Evolutionary conservation across 208 protist genomes (phyloP).

Genomic region (Leishmania amazonensis): DNA sequence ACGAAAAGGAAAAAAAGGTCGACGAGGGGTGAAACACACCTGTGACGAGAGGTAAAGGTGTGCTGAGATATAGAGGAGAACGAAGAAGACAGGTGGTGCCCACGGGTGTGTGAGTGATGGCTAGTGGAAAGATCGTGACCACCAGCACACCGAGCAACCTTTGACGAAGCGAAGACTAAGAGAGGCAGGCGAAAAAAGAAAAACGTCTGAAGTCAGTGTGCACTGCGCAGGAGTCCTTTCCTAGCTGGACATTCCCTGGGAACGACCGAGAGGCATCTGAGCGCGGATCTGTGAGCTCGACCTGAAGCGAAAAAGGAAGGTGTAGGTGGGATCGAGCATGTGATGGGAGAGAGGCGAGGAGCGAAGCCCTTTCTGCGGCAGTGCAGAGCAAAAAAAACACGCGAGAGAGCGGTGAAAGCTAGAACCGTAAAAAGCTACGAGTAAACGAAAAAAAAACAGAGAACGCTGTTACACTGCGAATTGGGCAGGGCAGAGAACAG

Average conservation of each 20-base stretch:
- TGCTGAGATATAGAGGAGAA: not conserved
- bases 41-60: not conserved
- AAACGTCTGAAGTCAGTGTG: not conserved
- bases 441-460: not conserved
- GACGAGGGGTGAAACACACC: not conserved
- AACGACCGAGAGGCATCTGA: not conserved
- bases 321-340: not conserved
- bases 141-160: not conserved
- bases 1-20: not conserved
- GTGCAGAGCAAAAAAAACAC: not conserved
- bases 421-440: not conserved
- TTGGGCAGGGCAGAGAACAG: not conserved
- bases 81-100: not conserved
- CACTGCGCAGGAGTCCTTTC: not conserved
- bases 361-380: not conserved
- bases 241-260: too few species aligned
- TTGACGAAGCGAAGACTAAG: not conserved
- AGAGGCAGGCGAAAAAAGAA: not conserved
- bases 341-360: not conserved
- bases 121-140: not conserved
- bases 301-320: not conserved
- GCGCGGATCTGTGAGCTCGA: not conserved
- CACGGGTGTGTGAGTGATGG: not conserved
- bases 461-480: not conserved
- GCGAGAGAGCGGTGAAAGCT: not conserved